Evolutionary conservation across 371 early-diverging fungal genomes (phyloP).

Genomic region (Entomophthora muscae): DNA sequence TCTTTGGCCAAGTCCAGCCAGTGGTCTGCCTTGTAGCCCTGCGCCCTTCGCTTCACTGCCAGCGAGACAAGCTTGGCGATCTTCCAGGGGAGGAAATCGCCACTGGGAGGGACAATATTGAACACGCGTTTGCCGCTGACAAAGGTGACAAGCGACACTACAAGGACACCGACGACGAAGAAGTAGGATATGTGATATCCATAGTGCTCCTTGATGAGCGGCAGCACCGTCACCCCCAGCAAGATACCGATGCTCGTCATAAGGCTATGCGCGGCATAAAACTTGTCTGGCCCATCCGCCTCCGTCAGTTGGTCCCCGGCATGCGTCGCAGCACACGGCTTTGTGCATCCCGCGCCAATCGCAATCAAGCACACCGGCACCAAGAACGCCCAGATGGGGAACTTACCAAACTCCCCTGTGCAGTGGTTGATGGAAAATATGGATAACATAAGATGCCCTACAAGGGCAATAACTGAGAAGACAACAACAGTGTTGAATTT

Average conservation of each 20-base stretch:
- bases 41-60: background rate
- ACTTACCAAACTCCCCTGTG: background rate
- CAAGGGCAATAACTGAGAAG: background rate
- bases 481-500: constrained; percentile 42
- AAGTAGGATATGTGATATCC: background rate
- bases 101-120: constrained; percentile 24
- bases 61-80: constrained; percentile 10
- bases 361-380: background rate
- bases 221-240: background rate
- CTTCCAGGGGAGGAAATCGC: constrained; percentile 26
- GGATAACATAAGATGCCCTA: background rate
- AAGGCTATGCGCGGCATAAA: background rate
- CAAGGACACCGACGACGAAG: background rate
- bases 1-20: constrained; percentile 5
- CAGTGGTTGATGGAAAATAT: constrained; percentile 2
- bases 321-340: constrained; percentile 19
- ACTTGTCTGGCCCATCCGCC: background rate
- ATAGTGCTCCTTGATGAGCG: background rate
- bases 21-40: background rate
- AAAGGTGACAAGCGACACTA: constrained; percentile 5
- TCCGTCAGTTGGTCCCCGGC: background rate
- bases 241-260: background rate
- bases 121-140: too few relatives aligned
- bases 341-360: constrained; percentile 28
- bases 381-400: background rate